Evolutionary conservation across 106 monocot genomes (phyloP), one percentile per base, ranked within the genome.

Genomic region (Dendrobium chrysotoxum): DNA sequence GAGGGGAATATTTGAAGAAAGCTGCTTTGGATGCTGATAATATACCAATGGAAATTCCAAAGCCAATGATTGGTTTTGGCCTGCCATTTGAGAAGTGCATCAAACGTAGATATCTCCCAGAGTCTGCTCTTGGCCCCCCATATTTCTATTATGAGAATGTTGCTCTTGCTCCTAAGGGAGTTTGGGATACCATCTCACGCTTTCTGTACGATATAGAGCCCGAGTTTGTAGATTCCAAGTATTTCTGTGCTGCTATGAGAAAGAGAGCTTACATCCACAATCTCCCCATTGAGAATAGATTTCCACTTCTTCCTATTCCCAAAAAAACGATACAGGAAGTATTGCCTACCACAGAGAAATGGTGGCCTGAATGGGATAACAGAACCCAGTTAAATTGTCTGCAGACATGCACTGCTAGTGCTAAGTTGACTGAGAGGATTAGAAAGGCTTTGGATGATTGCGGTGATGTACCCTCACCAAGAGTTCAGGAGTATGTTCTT

Each of bases 121-220:
- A 87, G 10, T 54, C 83, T 39, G 90, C 90, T 2, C 44, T 79
- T 4, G 96, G 96, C 23, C 93, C 92, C 15, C 96, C 96, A 10
- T 96, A 84, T 78, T 96, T 96, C 58, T 96, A 91, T 17, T 93
- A 90, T 61, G 96, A 96, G 70, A 96, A 93, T 78, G 93, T 93
- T 5, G 92, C 96, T 5, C 66, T 96, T 0, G 86, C 96, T 42
- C 93, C 96, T 4, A 92, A 89, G 58, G 92, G 96, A 8, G 86
- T 89, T 5, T 96, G 96, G 96, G 78, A 89, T 1, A 88, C 80
- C 0, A 91, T 96, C 39, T 91, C 91, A 10, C 57, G 84, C 0
- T 85, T 86, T 9, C 74, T 74, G 2, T 88, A 93, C 78, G 88
- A 84, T n/a, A 83, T 96, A 10, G 79, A 89, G 76, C 96, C 96